phyloP scores from a whole-genome alignment of 768 basidiomycete genomes.

The Tylopilus cervinicoccineus region DNA sequence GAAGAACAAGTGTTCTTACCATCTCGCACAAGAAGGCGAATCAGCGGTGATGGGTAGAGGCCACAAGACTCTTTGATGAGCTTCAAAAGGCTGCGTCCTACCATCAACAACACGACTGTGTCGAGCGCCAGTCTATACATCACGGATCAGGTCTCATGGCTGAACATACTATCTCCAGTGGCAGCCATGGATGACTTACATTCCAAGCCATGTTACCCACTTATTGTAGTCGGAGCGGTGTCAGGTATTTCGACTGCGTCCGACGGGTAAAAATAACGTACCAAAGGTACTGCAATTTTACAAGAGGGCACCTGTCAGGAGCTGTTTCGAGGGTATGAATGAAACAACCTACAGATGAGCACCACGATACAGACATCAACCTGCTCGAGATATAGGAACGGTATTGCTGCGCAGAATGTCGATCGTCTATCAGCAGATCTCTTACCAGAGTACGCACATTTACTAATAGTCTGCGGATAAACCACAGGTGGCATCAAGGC shows the following conservation, averaged over 20 bases:
- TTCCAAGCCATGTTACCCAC: not conserved
- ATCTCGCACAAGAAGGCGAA: not conserved
- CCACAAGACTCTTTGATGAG: not conserved
- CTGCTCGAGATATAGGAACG: not conserved
- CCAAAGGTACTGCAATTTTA: not conserved
- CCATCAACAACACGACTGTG: not conserved
- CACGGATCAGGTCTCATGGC: not conserved
- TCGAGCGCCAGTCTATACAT: not conserved
- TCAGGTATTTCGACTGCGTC: not conserved
- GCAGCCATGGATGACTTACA: not conserved
- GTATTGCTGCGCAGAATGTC: not conserved
- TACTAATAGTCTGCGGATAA: not conserved
- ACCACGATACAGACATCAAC: conserved; percentile 6
- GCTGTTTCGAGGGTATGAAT: not conserved
- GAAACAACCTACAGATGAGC: not conserved
- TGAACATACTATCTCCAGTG: too few relatives aligned
- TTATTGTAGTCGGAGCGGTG: not conserved
- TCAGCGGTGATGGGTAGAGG: conserved; percentile 1
- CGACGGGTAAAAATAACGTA: not conserved
- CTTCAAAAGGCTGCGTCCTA: not conserved
- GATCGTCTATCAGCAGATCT: not conserved
- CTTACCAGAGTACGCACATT: not conserved
- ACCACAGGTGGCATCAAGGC: not conserved
- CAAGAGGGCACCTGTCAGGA: not conserved
- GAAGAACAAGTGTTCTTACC: not conserved